phyloP scores from a whole-genome alignment of 2,329 filamentous ascomycete species.

The Lachnellula occidentalis region DNA sequence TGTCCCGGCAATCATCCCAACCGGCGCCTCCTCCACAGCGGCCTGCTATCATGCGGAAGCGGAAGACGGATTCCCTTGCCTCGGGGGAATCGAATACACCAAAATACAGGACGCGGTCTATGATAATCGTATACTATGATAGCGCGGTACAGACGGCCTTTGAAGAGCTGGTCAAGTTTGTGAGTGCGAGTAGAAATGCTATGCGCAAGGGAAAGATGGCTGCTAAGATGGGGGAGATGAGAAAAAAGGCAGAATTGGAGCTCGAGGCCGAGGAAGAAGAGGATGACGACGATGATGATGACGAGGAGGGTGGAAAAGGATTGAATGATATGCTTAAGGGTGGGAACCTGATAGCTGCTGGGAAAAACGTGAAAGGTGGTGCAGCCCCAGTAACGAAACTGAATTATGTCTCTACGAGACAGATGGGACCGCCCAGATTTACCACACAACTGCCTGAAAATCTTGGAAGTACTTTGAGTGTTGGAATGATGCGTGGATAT shows the following conservation, averaged over 20 bases:
- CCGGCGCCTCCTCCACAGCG: conserved; percentile 15
- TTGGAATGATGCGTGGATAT: conserved; percentile 22
- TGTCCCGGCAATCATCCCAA: conserved; percentile 20
- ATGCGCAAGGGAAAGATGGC: conserved; percentile 87
- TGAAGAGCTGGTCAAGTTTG: conserved; percentile 74
- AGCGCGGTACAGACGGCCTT: conserved; percentile 79
- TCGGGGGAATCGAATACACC: conserved; percentile 26
- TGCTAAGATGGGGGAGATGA: conserved; percentile 63
- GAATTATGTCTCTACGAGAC: conserved; percentile 35
- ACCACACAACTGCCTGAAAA: conserved; percentile 18
- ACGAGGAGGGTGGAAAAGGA: conserved; percentile 4
- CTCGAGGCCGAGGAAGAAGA: conserved; percentile 43
- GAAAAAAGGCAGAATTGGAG: conserved; percentile 53
- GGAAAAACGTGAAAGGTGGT: conserved; percentile 12
- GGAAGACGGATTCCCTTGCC: conserved; percentile 30
- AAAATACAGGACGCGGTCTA: conserved; percentile 61
- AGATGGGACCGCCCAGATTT: conserved; percentile 31
- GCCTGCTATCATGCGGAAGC: conserved; percentile 24
- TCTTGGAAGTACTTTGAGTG: conserved; percentile 15
- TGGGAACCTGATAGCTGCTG: conserved; percentile 1
- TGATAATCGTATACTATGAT: conserved; percentile 90
- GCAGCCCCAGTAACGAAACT: conserved; percentile 31
- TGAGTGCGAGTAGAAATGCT: conserved; percentile 74
- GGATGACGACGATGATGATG: conserved; percentile 30
- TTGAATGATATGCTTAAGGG: not conserved